A percentile compares a stretch with the other conserved stretches of the same genome.
Conservation (phyloP, 306 rosid genomes). For the Corylus heterophylla region DNA sequence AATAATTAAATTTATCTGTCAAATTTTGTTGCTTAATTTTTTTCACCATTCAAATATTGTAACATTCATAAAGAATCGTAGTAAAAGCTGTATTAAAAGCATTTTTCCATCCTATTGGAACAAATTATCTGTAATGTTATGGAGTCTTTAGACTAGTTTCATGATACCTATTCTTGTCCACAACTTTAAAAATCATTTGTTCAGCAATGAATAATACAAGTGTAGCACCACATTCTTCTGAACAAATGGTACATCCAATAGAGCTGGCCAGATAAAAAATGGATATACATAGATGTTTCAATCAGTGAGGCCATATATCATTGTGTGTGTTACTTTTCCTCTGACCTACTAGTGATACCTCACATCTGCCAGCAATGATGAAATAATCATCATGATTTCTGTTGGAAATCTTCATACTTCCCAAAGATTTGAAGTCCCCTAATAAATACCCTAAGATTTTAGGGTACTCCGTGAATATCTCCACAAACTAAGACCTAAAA, state of each 20-base stretch:
- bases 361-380: conserved; percentile 16
- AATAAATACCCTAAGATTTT: conserved; percentile 41
- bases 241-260: not conserved
- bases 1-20: too few species aligned
- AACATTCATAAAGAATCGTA: too few species aligned
- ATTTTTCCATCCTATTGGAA: not conserved
- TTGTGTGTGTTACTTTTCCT: not conserved
- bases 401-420: conserved; percentile 18
- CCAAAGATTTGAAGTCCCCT: conserved; percentile 14
- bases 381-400: conserved; percentile 18
- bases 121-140: not conserved
- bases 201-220: not conserved
- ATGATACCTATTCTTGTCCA: not conserved
- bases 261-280: not conserved
- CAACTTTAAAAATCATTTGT: not conserved
- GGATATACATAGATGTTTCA: conserved; percentile 5
- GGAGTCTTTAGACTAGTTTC: not conserved
- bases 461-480: conserved; percentile 53
- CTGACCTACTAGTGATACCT: conserved; percentile 13
- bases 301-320: not conserved
- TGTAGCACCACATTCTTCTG: not conserved
- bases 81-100: too few species aligned
- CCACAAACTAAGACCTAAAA: conserved; percentile 67
- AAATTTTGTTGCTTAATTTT: too few species aligned
- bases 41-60: too few species aligned